Evolutionary conservation across 1,284 basidiomycete genomes (phyloP).

Genomic region (Pseudozyma thailandica): DNA sequence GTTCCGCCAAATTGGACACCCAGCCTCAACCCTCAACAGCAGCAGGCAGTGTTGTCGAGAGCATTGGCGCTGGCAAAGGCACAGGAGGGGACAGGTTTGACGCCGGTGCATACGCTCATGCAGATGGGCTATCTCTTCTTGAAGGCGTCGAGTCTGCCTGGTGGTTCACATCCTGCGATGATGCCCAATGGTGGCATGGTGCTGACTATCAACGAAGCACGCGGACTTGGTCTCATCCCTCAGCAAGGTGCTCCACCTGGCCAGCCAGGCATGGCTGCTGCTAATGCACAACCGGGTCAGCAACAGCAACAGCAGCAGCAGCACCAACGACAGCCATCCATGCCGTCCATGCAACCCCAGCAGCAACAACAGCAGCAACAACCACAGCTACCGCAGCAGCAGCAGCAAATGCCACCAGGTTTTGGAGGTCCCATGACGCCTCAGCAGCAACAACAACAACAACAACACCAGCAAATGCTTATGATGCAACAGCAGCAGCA

Average conservation of each 20-base stretch:
- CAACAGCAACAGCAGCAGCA: conserved; percentile 18
- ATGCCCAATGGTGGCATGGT: conserved; percentile 58
- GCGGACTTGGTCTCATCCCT: conserved; percentile 56
- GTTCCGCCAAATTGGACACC: conserved; percentile 56
- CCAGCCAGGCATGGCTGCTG: conserved; percentile 13
- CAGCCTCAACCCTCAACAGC: conserved; percentile 55
- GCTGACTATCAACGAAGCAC: conserved; percentile 60
- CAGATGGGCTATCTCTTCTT: conserved; percentile 65
- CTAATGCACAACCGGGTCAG: conserved; percentile 9
- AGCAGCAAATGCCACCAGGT: conserved; percentile 17
- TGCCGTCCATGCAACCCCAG: conserved; percentile 13
- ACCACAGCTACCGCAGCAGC: conserved; percentile 26
- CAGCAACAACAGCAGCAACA: conserved; percentile 22
- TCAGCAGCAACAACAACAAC: conserved; percentile 40
- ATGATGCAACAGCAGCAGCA: conserved; percentile 29
- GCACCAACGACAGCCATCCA: conserved; percentile 18
- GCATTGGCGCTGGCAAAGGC: conserved; percentile 57
- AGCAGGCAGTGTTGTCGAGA: conserved; percentile 55
- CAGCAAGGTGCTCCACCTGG: conserved; percentile 39
- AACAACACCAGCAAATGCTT: conserved; percentile 36
- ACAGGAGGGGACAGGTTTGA: conserved; percentile 47
- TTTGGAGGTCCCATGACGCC: conserved; percentile 26
- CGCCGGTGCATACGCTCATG: conserved; percentile 56
- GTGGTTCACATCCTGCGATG: conserved; percentile 40
- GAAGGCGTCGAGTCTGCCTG: conserved; percentile 54